A percentile compares a stretch with the other conserved stretches of the same genome.
Conservation (phyloP, 1,284 basidiomycete genomes). For the Leccinum discolor region DNA sequence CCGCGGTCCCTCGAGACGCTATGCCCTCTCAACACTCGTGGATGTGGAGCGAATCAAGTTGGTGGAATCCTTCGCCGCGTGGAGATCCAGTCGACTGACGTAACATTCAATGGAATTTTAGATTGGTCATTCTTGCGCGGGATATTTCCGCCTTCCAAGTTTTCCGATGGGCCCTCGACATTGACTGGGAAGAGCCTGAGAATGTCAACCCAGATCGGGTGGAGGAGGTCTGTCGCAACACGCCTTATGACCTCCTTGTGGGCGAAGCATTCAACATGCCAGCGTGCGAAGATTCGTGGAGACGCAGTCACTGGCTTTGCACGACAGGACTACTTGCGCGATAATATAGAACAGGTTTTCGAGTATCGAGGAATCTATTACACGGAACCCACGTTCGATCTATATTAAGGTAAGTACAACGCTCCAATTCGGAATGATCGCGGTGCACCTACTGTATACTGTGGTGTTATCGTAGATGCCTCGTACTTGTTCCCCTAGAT, state of each 20-base stretch:
- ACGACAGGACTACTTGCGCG: conserved; percentile 6
- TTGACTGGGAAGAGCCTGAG: conserved; percentile 12
- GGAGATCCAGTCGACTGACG: background rate
- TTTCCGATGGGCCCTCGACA: background rate
- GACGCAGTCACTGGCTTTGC: conserved; percentile 13
- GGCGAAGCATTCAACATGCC: conserved; percentile 3
- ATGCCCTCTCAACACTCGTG: background rate
- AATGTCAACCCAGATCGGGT: conserved; percentile 19
- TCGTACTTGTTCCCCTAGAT: too few species aligned
- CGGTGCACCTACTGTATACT: too few species aligned
- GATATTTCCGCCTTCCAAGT: conserved; percentile 10
- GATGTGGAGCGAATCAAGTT: background rate
- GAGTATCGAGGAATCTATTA: too few species aligned
- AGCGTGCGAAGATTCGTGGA: conserved; percentile 10
- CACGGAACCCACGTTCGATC: too few species aligned
- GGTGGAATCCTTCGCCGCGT: background rate
- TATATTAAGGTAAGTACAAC: too few species aligned
- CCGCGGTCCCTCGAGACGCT: too few species aligned
- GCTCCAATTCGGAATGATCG: too few species aligned
- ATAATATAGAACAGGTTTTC: conserved; percentile 11
- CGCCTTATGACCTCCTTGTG: conserved; percentile 12
- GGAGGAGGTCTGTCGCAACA: conserved; percentile 5
- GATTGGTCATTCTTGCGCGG: conserved; percentile 16
- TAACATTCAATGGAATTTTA: background rate
- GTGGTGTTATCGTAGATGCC: too few species aligned